Evolutionary conservation across 352 stramenopile genomes (phyloP).

Genomic region (Phytopythium delawarense): DNA sequence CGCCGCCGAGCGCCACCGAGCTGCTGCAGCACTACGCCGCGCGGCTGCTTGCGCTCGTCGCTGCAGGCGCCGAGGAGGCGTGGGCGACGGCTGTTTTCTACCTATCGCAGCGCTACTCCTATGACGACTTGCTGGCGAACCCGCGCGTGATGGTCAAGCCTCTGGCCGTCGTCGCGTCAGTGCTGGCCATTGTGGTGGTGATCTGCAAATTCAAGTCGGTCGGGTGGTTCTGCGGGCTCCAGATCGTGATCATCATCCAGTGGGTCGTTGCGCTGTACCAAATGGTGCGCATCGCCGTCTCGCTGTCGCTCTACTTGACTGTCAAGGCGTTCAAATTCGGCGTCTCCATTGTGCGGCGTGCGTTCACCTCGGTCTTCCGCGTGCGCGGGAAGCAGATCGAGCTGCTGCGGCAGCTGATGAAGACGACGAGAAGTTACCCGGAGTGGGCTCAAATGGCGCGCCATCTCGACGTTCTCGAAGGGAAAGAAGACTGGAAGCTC

Average conservation of each 20-base stretch:
- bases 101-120: conserved; percentile 5
- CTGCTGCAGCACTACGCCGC: conserved; percentile 13
- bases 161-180: conserved; percentile 18
- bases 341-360: conserved; percentile 16
- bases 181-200: conserved; percentile 16
- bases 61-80: conserved; percentile 11
- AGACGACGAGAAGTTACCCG: conserved; percentile 38
- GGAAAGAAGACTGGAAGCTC: conserved; percentile 57
- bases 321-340: conserved; percentile 50
- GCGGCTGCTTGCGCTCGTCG: background rate
- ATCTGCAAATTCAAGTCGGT: conserved; percentile 59
- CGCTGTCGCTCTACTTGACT: conserved; percentile 39
- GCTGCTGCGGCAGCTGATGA: conserved; percentile 56
- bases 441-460: conserved; percentile 63
- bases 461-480: conserved; percentile 58
- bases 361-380: conserved; percentile 30
- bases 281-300: conserved; percentile 53
- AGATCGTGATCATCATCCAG: conserved; percentile 55
- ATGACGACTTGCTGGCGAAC: conserved; percentile 33
- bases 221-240: conserved; percentile 53
- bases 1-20: conserved; percentile 25
- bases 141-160: conserved; percentile 29
- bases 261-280: conserved; percentile 67
- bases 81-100: conserved; percentile 17
- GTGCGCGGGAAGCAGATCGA: conserved; percentile 51